Evolutionary conservation across 1,284 basidiomycete genomes (phyloP).

Genomic region (Tylopilus sp.): DNA sequence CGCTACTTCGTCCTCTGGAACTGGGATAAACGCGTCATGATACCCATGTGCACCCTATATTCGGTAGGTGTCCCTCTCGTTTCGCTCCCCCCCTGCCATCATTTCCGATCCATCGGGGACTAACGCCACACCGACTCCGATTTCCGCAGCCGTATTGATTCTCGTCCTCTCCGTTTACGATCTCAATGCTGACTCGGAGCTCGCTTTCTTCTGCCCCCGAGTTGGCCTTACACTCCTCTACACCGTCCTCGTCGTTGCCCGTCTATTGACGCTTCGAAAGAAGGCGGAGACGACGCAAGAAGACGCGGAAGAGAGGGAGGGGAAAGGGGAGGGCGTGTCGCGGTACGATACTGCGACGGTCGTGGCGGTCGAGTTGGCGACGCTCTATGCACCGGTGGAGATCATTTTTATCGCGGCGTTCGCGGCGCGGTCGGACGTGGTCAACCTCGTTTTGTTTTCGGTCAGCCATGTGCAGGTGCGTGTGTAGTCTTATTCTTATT

Average conservation of each 20-base stretch:
- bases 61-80: constrained; percentile 18
- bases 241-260: constrained; percentile 30
- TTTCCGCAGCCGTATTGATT: constrained; percentile 30
- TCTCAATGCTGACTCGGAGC: constrained; percentile 23
- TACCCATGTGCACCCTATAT: constrained; percentile 25
- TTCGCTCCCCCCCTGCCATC: no score
- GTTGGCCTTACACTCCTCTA: constrained; percentile 32
- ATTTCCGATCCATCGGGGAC: no score
- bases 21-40: constrained; percentile 17
- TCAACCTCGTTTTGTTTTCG: constrained; percentile 23
- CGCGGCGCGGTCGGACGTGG: no score
- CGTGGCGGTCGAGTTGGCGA: constrained; percentile 33
- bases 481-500: background rate
- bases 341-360: constrained; percentile 17
- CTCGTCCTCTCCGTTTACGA: constrained; percentile 29
- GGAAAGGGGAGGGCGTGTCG: no score
- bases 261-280: constrained; percentile 23
- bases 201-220: constrained; percentile 32
- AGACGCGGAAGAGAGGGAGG: no score
- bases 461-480: constrained; percentile 29
- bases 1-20: constrained; percentile 33
- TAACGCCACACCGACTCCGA: no score
- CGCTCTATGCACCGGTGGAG: constrained; percentile 16
- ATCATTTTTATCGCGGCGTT: constrained; percentile 24
- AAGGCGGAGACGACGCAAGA: no score